phyloP scores from a whole-genome alignment of 2,329 filamentous ascomycete genomes.

The Cladophialophora yegresii region DNA sequence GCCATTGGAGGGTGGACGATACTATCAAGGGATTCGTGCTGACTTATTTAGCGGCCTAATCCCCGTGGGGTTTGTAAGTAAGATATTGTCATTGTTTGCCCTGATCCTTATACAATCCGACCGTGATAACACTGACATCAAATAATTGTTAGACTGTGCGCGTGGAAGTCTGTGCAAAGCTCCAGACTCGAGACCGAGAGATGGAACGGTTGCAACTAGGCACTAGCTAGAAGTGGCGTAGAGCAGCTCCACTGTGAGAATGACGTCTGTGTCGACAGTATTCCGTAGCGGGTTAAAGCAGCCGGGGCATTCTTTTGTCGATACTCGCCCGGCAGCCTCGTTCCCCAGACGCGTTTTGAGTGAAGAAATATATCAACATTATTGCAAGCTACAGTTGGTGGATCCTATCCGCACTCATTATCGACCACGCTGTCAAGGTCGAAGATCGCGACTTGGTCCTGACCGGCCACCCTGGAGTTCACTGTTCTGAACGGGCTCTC shows the following conservation, averaged over 20 bases:
- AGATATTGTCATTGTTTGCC: slow-evolving; percentile 10
- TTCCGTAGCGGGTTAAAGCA: neutral
- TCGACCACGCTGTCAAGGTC: neutral
- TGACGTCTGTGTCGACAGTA: neutral
- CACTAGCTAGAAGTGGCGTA: neutral
- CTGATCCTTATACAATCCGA: slow-evolving; percentile 12
- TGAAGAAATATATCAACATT: neutral
- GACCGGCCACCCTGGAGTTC: neutral
- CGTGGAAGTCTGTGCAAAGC: neutral
- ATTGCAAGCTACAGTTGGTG: neutral
- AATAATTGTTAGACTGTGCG: neutral
- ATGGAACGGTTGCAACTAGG: neutral
- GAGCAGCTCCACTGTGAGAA: neutral
- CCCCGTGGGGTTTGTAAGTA: neutral
- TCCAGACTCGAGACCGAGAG: neutral
- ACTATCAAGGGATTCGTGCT: neutral
- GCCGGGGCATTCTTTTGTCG: neutral
- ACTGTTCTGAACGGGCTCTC: slow-evolving; percentile 41
- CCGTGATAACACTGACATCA: too few relatives aligned
- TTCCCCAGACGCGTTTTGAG: neutral
- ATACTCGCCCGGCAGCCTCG: neutral
- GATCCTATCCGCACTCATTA: slow-evolving; percentile 41
- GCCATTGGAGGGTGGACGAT: neutral
- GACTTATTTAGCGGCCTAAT: neutral
- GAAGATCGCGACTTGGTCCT: neutral